Evolutionary conservation across 2,329 filamentous ascomycete species (phyloP).

Genomic region (Colletotrichum liaoningense): DNA sequence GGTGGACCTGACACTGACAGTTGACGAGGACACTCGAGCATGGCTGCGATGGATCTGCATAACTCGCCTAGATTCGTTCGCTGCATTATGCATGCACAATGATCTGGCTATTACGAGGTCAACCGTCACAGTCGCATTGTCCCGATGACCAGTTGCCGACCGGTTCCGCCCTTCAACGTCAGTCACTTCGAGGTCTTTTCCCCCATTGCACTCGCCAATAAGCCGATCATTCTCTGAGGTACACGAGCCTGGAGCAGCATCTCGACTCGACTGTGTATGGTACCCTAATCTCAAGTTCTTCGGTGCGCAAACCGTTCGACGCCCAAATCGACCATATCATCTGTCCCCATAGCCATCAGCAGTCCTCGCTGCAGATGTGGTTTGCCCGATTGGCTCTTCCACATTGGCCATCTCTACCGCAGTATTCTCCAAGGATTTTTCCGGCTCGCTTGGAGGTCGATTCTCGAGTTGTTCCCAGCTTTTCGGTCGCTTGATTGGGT

Average conservation of each 20-base stretch:
- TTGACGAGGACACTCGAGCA: background rate
- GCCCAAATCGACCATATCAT: background rate
- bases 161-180: background rate
- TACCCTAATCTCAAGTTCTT: background rate
- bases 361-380: too few relatives aligned
- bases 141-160: background rate
- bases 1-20: constrained; percentile 21
- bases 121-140: background rate
- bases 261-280: background rate
- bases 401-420: background rate
- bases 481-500: constrained; percentile 14
- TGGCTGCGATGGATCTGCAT: background rate
- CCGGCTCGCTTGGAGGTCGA: background rate
- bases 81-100: constrained; percentile 21
- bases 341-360: background rate
- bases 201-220: background rate
- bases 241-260: background rate
- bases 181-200: background rate
- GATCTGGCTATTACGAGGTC: background rate
- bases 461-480: background rate
- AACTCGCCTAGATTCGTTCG: background rate
- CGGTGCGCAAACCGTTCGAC: too few relatives aligned
- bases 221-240: background rate
- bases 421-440: background rate
- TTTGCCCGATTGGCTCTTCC: background rate